These are phyloP conservation scores for Euphorbia tirucalli DNA, from an alignment of 345 rosid genomes.

Conservation along the genomic window DNA sequence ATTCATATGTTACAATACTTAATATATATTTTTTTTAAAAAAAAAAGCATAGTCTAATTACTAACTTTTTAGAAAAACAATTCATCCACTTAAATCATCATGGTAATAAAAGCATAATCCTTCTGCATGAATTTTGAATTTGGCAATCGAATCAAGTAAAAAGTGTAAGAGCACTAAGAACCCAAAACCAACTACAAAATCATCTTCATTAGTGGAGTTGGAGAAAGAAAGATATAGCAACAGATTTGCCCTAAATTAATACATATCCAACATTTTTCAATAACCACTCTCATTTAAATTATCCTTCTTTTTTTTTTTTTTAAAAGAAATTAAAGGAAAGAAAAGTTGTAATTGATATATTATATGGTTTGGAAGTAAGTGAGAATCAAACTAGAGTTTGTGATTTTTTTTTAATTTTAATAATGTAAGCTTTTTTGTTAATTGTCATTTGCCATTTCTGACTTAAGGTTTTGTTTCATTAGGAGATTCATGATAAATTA, in stretches of 20 bases:
- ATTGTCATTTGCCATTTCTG: background rate
- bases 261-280: background rate
- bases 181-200: slow-evolving; percentile 35
- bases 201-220: slow-evolving; percentile 5
- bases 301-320: background rate
- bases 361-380: slow-evolving; percentile 23
- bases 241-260: slow-evolving; percentile 8
- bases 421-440: background rate
- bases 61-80: too few species aligned
- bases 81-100: too few species aligned
- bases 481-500: background rate
- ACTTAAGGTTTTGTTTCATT: background rate
- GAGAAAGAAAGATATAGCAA: slow-evolving; percentile 2
- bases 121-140: too few species aligned
- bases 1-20: too few species aligned
- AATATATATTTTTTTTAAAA: too few species aligned
- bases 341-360: background rate
- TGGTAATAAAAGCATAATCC: too few species aligned
- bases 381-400: slow-evolving; percentile 1
- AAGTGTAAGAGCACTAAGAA: background rate
- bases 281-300: background rate
- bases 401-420: background rate
- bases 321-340: background rate
- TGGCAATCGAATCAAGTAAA: too few species aligned
- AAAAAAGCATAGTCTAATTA: too few species aligned